Percentiles rank a stretch among this genome's conserved stretches.
Evolutionary conservation across 2,329 filamentous ascomycete genomes (phyloP).

Genomic region (Alternaria ethzedia): DNA sequence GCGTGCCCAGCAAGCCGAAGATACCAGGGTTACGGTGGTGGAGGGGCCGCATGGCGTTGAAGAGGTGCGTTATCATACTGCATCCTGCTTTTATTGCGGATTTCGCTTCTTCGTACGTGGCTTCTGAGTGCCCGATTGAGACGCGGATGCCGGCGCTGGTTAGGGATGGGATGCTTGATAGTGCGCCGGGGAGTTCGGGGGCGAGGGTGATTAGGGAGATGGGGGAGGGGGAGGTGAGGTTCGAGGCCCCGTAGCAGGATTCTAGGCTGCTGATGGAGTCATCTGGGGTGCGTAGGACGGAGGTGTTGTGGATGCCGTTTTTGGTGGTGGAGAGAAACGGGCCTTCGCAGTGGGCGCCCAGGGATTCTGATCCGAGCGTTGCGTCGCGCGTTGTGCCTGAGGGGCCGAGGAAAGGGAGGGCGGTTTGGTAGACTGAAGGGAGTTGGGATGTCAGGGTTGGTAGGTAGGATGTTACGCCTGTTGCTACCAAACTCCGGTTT

Average conservation of each 20-base stretch:
- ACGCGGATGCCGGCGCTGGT: conserved; percentile 71
- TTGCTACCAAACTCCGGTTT: conserved; percentile 74
- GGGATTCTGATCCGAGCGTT: conserved; percentile 78
- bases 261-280: conserved; percentile 70
- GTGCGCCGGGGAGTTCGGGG: conserved; percentile 74
- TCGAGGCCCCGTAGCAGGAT: conserved; percentile 73
- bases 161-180: conserved; percentile 73
- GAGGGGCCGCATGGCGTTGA: conserved; percentile 91
- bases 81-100: conserved; percentile 72
- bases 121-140: conserved; percentile 86
- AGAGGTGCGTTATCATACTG: conserved; percentile 90
- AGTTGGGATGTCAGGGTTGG: conserved; percentile 84
- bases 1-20: conserved; percentile 77
- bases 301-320: conserved; percentile 82
- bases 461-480: conserved; percentile 86
- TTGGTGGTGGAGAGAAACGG: conserved; percentile 84
- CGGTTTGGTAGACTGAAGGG: conserved; percentile 80
- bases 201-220: conserved; percentile 87
- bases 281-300: conserved; percentile 70
- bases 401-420: conserved; percentile 78
- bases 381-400: conserved; percentile 67
- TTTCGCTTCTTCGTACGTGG: conserved; percentile 82
- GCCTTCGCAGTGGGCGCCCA: conserved; percentile 90
- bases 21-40: conserved; percentile 91
- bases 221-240: conserved; percentile 58